A percentile compares a stretch with the other conserved stretches of the same genome.
These are phyloP conservation scores for Glebionis coronaria DNA, from an alignment of 129 eudicot genomes.

Conservation along the genomic window DNA sequence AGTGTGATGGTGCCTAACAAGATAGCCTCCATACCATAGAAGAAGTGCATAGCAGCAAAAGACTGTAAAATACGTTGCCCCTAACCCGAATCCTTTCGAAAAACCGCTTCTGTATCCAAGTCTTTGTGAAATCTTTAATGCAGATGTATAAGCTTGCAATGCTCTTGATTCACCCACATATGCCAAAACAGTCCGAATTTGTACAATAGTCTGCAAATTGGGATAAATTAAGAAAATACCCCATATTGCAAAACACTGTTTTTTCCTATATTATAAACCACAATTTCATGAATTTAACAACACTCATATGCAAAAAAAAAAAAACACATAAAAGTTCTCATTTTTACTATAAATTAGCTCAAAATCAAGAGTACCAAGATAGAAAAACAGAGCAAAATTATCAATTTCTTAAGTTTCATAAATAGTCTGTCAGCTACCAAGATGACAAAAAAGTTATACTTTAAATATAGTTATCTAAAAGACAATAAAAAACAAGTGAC, in stretches of 20 bases:
- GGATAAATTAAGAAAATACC: slow-evolving; percentile 20
- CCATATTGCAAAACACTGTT: slow-evolving; percentile 12
- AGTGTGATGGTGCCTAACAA: slow-evolving; percentile 82
- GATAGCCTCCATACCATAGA: slow-evolving; percentile 92
- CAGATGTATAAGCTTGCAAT: slow-evolving; percentile 66
- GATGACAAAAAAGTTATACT: slow-evolving; percentile 17
- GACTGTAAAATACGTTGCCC: slow-evolving; percentile 87
- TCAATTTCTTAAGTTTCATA: slow-evolving; percentile 16
- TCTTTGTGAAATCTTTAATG: slow-evolving; percentile 64
- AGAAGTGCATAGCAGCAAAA: slow-evolving; percentile 91
- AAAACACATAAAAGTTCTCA: background rate
- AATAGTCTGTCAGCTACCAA: slow-evolving; percentile 18
- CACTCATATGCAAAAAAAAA: slow-evolving; percentile 13
- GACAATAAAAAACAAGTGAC: slow-evolving; percentile 4
- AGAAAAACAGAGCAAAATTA: background rate
- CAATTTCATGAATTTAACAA: slow-evolving; percentile 12
- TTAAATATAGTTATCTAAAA: background rate
- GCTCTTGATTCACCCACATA: slow-evolving; percentile 91
- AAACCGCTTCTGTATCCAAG: slow-evolving; percentile 89
- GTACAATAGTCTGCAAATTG: slow-evolving; percentile 72
- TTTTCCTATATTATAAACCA: slow-evolving; percentile 1
- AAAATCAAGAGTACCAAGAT: background rate
- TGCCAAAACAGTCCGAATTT: slow-evolving; percentile 84
- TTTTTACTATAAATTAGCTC: slow-evolving; percentile 9
- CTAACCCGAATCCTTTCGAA: slow-evolving; percentile 85